Evolutionary conservation across 345 rosid genomes (phyloP).

Genomic region (Lepidium aucheri): DNA sequence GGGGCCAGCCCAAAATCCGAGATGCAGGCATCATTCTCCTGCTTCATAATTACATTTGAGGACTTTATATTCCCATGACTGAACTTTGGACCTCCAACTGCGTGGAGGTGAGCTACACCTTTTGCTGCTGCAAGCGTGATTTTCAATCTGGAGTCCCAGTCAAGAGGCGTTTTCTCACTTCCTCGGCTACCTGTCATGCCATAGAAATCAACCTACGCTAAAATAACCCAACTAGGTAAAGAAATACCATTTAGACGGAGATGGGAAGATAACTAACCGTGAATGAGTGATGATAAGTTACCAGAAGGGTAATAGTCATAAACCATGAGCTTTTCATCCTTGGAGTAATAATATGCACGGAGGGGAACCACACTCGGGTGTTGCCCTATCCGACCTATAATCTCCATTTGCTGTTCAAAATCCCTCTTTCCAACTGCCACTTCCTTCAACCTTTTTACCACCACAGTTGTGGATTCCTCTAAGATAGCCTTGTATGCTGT

Average conservation of each 20-base stretch:
- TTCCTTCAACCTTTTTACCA: constrained; percentile 81
- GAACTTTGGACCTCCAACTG: constrained; percentile 60
- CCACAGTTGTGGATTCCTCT: constrained; percentile 75
- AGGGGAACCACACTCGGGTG: constrained; percentile 65
- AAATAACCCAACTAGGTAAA: neutral
- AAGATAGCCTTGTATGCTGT: constrained; percentile 82
- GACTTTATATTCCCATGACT: constrained; percentile 83
- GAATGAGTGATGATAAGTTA: constrained; percentile 59
- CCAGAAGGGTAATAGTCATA: constrained; percentile 54
- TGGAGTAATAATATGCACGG: constrained; percentile 80
- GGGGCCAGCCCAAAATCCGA: constrained; percentile 66
- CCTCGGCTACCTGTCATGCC: constrained; percentile 44
- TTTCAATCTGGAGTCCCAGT: constrained; percentile 67
- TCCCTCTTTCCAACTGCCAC: constrained; percentile 71
- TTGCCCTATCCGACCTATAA: constrained; percentile 54
- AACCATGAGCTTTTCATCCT: constrained; percentile 87
- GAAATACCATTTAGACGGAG: neutral
- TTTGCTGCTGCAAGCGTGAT: constrained; percentile 60
- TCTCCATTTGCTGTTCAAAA: constrained; percentile 93
- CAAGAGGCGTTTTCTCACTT: constrained; percentile 50
- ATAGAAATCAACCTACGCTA: neutral
- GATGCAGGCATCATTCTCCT: constrained; percentile 46
- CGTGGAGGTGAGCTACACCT: constrained; percentile 72
- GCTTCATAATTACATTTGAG: constrained; percentile 64
- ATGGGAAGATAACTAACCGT: constrained; percentile 43